Evolutionary conservation across 2,329 filamentous ascomycete genomes (phyloP), one percentile per base, ranked within the genome.

Genomic region (Hypoxylon sp.): DNA sequence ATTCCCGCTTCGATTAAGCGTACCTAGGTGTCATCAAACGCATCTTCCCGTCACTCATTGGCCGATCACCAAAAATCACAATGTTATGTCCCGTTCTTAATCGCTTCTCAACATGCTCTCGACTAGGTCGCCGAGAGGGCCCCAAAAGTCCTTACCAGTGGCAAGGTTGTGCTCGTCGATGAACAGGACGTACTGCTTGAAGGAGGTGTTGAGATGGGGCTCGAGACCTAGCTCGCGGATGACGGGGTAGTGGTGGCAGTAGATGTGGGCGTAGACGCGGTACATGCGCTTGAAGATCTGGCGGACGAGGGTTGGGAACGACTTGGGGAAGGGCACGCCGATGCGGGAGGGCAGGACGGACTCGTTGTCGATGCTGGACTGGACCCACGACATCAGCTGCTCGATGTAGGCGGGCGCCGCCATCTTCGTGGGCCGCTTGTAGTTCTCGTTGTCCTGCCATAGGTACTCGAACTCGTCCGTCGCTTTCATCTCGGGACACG

Each of bases 391-490:
- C 93, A 99, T 98, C 75, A 99, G 86, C 81, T 98, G 94, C 81
- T 98, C 96, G 77, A 99, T 97, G 82, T 99, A 99, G 76, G 94
- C 93, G 9, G 96, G 96, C 2, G 96, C 96, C 2, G 96, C 89
- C 92, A 99, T 98, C 85, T 98, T 98, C 69, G 97, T 99, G 19
- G 96, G 96, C 67, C 94, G 91, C 82, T 97, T 97, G 86, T 91
- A 99, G 79, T 93, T 92, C 76, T 97, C 94, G 68, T 87, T 92
- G 81, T 99, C 95, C 83, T 99, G 96, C 96, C 96, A 99, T 73
- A 99, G 91, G 81, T 99, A 99, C 81, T 99, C 96, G 81, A 98
- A 99, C 92, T 99, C 96, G 83, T 99, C 97, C 9, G 96, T 99
- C n/a, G 96, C 96, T 83, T 99, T 99, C 96, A 99, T 99, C 83